Conservation (phyloP, 2,329 filamentous ascomycete species). For the Fusarium redolens region DNA sequence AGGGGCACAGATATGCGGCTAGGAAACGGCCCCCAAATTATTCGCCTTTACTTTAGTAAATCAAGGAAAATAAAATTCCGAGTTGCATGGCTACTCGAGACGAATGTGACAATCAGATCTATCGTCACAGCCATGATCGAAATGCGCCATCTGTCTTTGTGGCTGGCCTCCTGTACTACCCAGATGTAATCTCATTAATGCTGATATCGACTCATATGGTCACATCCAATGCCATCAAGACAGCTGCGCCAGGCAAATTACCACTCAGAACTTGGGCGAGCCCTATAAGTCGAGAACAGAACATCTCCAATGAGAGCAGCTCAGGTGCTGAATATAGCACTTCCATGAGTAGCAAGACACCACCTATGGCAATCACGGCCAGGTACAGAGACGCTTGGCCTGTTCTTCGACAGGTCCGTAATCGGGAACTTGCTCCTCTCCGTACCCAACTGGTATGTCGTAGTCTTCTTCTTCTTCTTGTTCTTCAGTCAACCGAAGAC, state of each 20-base stretch:
- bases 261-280: not conserved
- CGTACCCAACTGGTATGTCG: not conserved
- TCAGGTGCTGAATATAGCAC: too few species aligned
- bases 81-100: not conserved
- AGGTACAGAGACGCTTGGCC: not conserved
- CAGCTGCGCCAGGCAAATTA: not conserved
- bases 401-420: not conserved
- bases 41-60: not conserved
- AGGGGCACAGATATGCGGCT: not conserved
- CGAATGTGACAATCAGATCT: not conserved
- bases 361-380: too few species aligned
- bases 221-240: not conserved
- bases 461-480: too few species aligned
- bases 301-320: too few species aligned
- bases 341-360: too few species aligned
- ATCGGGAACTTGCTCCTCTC: accelerated
- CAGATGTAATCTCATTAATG: not conserved
- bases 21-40: not conserved
- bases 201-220: not conserved
- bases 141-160: not conserved
- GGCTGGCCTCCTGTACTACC: not conserved
- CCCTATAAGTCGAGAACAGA: too few species aligned
- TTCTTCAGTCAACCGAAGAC: too few species aligned
- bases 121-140: not conserved
- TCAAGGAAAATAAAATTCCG: not conserved